phyloP scores from a whole-genome alignment of 441 rosid genomes.

The Populus hybrid region DNA sequence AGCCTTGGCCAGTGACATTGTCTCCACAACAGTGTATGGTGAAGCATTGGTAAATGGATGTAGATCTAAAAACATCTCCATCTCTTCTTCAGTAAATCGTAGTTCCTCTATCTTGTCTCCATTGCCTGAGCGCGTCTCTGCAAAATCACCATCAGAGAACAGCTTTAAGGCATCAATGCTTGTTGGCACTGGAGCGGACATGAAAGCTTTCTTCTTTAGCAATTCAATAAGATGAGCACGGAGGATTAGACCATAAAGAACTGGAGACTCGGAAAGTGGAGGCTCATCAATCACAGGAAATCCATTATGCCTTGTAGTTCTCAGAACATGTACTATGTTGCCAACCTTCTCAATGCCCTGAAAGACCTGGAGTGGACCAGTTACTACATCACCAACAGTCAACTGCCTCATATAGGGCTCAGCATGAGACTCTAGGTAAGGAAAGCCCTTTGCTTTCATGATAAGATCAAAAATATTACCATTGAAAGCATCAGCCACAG shows the following conservation, averaged over 20 bases:
- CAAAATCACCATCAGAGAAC: constrained; percentile 61
- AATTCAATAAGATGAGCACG: constrained; percentile 70
- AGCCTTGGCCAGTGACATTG: constrained; percentile 89
- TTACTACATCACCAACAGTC: constrained; percentile 68
- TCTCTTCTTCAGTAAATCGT: constrained; percentile 59
- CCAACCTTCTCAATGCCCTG: constrained; percentile 71
- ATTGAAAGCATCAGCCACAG: constrained; percentile 81
- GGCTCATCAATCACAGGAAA: constrained; percentile 75
- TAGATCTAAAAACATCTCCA: constrained; percentile 78
- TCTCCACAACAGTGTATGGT: constrained; percentile 85
- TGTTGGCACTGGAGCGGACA: constrained; percentile 37
- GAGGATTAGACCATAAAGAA: constrained; percentile 69
- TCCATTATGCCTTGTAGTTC: constrained; percentile 66
- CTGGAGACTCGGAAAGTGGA: constrained; percentile 38
- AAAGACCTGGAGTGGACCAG: constrained; percentile 71
- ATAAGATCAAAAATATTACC: constrained; percentile 70
- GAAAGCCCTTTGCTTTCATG: constrained; percentile 85
- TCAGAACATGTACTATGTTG: constrained; percentile 64
- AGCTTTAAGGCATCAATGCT: constrained; percentile 32
- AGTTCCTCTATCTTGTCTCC: constrained; percentile 60
- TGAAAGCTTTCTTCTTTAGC: constrained; percentile 63
- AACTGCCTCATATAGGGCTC: constrained; percentile 92
- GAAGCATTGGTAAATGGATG: constrained; percentile 86
- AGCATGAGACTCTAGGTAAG: constrained; percentile 63
- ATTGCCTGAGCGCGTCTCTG: constrained; percentile 72